Evolutionary conservation across 768 basidiomycete species (phyloP), one percentile per base, ranked within the genome.

Genomic region (Psilocybe subaeruginosa): DNA sequence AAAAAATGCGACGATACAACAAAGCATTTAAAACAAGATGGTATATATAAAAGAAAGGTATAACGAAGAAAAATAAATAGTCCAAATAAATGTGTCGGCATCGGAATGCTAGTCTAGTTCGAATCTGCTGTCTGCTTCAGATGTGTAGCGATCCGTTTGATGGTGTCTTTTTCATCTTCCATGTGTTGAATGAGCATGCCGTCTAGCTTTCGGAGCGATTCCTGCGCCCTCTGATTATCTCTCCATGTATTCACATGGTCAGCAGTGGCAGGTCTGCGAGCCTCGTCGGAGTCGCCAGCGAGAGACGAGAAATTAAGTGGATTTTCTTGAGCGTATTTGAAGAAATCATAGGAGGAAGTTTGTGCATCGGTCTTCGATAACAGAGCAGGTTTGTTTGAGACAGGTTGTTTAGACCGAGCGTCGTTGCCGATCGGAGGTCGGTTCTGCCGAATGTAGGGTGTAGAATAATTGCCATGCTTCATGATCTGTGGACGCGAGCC

Each of bases 171-270:
- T 76, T 95, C 93, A 55, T 87, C 82, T 75, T 91, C 90, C 78
- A 94, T 90, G 71, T 95, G 93, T 72, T 89, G 87, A 56, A 87
- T 76, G 55, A 95, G 76, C 85, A 95, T 83, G 63, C 91, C 92
- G 70, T 94, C 91, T 64, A 94, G 75, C 74, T 80, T 84, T 74
- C 76, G 80, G 62, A 88, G 71, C 30, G 86, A 86, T 72, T 90
- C 87, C 64, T 85, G 78, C 61, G 80, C 81, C 46, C 70, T 76
- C 64, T 79, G 76, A 54, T 73, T 75, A 35, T 68, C 69, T 60
- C 72, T 68, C 71, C 77, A 76, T 45, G 67, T 70, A 35, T 70
- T 66, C 56, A 78, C 74, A 4, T 67, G 68, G 68, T 69, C 73
- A 57, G 72, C 71, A 64, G 74, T 73, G 61, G 70, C 65, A 54